phyloP scores from a whole-genome alignment of 2,329 filamentous ascomycete species.

The Ophiostoma sp. region DNA sequence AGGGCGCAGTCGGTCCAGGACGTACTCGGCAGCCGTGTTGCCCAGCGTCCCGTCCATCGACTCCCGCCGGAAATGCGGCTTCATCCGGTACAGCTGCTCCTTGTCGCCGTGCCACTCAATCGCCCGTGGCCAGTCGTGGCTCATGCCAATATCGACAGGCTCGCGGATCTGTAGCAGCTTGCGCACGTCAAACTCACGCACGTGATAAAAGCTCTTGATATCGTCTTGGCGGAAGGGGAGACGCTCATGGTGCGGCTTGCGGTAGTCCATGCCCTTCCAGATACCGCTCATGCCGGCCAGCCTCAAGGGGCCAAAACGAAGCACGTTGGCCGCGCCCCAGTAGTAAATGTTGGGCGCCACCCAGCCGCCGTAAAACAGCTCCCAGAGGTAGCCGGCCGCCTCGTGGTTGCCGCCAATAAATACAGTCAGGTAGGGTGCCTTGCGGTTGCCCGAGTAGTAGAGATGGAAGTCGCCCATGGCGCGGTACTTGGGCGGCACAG shows the following conservation, averaged over 20 bases:
- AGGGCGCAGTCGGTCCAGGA: constrained; percentile 79
- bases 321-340: constrained; percentile 85
- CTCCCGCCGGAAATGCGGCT: constrained; percentile 74
- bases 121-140: constrained; percentile 90
- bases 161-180: constrained; percentile 83
- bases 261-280: constrained; percentile 89
- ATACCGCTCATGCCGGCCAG: constrained; percentile 92
- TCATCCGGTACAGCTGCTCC: constrained; percentile 66
- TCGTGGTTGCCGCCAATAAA: constrained; percentile 97
- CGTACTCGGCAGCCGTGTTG: constrained; percentile 73
- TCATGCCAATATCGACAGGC: constrained; percentile 87
- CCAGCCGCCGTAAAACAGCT: constrained; percentile 96
- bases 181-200: constrained; percentile 85
- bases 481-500: constrained; percentile 85
- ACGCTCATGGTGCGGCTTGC: constrained; percentile 78
- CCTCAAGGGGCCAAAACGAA: constrained; percentile 78
- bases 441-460: constrained; percentile 80
- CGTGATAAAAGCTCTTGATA: constrained; percentile 81
- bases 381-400: constrained; percentile 84
- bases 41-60: constrained; percentile 74
- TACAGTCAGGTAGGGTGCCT: constrained; percentile 83
- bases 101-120: constrained; percentile 78
- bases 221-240: constrained; percentile 80
- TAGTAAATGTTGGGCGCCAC: constrained; percentile 97
- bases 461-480: constrained; percentile 87